Evolutionary conservation across 768 basidiomycete species (phyloP), one percentile per base, ranked within the genome.

Genomic region (Lactifluus subvellereus): DNA sequence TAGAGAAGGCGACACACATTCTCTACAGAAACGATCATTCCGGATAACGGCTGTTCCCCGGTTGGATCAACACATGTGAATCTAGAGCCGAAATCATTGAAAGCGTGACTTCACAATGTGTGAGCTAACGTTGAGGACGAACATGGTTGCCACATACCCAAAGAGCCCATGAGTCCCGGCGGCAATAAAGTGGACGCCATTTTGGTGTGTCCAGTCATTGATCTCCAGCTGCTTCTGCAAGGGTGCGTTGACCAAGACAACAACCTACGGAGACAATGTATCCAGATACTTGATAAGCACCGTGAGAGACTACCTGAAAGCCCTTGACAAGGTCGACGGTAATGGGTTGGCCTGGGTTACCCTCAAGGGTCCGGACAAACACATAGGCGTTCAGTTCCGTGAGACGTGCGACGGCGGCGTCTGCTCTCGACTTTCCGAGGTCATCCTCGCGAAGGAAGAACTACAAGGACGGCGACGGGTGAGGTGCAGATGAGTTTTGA

Each of bases 61-160:
- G 91, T 95, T n/a, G 94, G 87, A 72, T 99, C 97, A 30, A 97
- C 91, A 68, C 94, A 95, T 16, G 92, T 88, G 72, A 98, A 99
- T 73, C 91, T 92, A 30, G 86, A 75, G 6, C 97, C 97, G 68
- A 99, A 98, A 75, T 99, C 97, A 73, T 91, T 96, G 81, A 99
- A 99, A 14, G 88, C 87, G 62, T 91, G 88, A 14, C 95, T 97
- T 64, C n/a, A 43, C 27, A 33, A 35, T 22, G 14, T 40, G 33
- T 64, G 22, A 64, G 63, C 47, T 35, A 60, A 51, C 22, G 48
- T 14, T n/a, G 18, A 51, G n/a, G 70, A 42, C 14, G 33, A 27
- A 54, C 32, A 47, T 33, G 57, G 14, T 58, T 8, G 4, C 54
- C 18, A 70, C 82, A 64, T 72, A 96, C 95, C 92, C 96, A 71